These are phyloP conservation scores for Phylloporus sp. DNA, from an alignment of 768 basidiomycete species.

Conservation along the genomic window DNA sequence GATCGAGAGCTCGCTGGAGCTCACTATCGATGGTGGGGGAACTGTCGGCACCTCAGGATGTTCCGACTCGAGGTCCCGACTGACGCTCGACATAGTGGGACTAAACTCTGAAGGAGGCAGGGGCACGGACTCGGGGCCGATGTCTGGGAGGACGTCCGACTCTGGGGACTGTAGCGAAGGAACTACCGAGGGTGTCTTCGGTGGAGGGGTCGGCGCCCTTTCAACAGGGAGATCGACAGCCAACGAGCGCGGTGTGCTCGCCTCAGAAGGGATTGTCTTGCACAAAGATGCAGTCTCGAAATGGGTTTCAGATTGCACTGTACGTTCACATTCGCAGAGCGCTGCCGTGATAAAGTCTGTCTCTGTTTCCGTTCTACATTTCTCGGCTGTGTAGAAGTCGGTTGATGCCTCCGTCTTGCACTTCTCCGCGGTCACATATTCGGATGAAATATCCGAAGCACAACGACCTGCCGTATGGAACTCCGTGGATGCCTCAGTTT, in stretches of 20 bases:
- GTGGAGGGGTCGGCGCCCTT: slow-evolving; percentile 22
- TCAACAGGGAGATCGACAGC: slow-evolving; percentile 28
- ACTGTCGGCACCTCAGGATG: slow-evolving; percentile 7
- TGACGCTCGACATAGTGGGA: slow-evolving; percentile 23
- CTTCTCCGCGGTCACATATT: slow-evolving; percentile 50
- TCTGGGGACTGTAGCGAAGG: slow-evolving; percentile 27
- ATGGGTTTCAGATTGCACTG: slow-evolving; percentile 41
- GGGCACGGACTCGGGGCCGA: slow-evolving; percentile 32
- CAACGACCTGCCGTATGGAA: slow-evolving; percentile 50
- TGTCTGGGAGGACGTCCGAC: slow-evolving; percentile 14
- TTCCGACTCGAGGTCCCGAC: slow-evolving; percentile 22
- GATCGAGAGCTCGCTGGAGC: slow-evolving; percentile 21
- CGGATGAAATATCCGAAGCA: slow-evolving; percentile 37
- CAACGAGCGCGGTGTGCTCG: slow-evolving; percentile 35
- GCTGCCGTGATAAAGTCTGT: slow-evolving; percentile 50
- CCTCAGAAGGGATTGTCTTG: slow-evolving; percentile 35
- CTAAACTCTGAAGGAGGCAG: slow-evolving; percentile 36
- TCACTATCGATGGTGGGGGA: slow-evolving; percentile 15
- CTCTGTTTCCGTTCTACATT: slow-evolving; percentile 29
- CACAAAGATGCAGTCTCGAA: slow-evolving; percentile 49
- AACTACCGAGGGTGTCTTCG: slow-evolving; percentile 27
- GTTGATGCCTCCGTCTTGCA: slow-evolving; percentile 42
- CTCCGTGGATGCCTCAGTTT: slow-evolving; percentile 39
- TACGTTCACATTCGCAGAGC: slow-evolving; percentile 30
- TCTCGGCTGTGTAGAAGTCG: slow-evolving; percentile 45